phyloP scores from a whole-genome alignment of 257 asterid genomes.

The Forsythia suspensa region DNA sequence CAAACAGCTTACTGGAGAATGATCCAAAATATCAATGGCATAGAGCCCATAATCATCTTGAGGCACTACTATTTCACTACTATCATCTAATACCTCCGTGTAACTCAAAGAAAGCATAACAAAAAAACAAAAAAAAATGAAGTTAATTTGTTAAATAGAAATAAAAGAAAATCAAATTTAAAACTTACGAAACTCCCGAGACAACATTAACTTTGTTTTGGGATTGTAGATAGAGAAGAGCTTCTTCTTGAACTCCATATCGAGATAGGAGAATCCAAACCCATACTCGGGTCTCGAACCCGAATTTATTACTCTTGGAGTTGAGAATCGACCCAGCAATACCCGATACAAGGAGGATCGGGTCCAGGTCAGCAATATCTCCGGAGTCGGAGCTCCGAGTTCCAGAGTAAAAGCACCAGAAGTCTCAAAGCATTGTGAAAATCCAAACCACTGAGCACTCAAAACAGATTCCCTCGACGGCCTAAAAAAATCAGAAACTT shows the following conservation, averaged over 20 bases:
- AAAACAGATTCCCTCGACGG: too few relatives aligned
- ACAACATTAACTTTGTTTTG: constrained; percentile 39
- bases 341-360: constrained; percentile 75
- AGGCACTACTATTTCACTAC: constrained; percentile 74
- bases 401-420: constrained; percentile 41
- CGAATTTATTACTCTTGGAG: constrained; percentile 62
- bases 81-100: constrained; percentile 73
- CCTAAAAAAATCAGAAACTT: too few relatives aligned
- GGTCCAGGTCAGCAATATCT: constrained; percentile 66
- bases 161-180: background rate
- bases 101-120: constrained; percentile 50
- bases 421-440: constrained; percentile 37
- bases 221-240: constrained; percentile 77
- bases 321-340: constrained; percentile 77
- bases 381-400: constrained; percentile 34
- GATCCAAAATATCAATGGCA: constrained; percentile 95
- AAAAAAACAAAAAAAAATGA: background rate
- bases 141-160: background rate
- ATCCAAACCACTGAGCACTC: too few relatives aligned
- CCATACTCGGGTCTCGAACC: constrained; percentile 83
- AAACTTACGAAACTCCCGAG: background rate
- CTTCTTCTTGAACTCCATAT: constrained; percentile 75
- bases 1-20: constrained; percentile 60
- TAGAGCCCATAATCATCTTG: constrained; percentile 93
- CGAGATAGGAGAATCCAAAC: constrained; percentile 76